These are phyloP conservation scores for Dendrobium nobile DNA, from an alignment of 106 monocot genomes.

Conservation along the genomic window DNA sequence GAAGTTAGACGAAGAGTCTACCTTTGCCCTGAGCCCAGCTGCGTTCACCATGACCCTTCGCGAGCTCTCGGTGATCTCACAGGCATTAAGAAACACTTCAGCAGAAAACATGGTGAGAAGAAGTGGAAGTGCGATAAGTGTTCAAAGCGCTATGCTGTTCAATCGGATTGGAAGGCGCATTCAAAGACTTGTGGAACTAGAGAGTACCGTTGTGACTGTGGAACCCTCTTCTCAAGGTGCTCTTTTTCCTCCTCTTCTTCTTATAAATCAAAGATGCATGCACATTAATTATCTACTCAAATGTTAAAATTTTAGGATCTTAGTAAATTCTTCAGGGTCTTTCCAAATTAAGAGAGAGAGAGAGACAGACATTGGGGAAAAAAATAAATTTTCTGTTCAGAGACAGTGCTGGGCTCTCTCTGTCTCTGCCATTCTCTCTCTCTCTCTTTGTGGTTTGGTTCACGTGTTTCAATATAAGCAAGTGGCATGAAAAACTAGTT, in stretches of 20 bases:
- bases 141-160: slow-evolving; percentile 90
- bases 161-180: slow-evolving; percentile 97
- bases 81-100: slow-evolving; percentile 97
- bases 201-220: slow-evolving; percentile 95
- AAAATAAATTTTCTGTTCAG: background rate
- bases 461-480: slow-evolving; percentile 9
- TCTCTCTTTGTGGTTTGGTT: background rate
- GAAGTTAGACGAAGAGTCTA: slow-evolving; percentile 36
- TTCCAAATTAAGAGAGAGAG: background rate
- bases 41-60: slow-evolving; percentile 90
- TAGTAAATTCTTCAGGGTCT: no score
- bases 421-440: background rate
- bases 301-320: no score
- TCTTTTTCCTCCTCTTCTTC: background rate
- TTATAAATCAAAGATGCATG: background rate
- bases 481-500: background rate
- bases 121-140: slow-evolving; percentile 99
- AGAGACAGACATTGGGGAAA: background rate
- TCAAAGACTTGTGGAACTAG: slow-evolving; percentile 96
- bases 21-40: slow-evolving; percentile 84
- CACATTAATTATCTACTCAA: no score
- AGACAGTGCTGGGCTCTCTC: background rate
- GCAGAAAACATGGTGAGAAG: slow-evolving; percentile 99
- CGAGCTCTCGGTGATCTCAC: slow-evolving; percentile 95
- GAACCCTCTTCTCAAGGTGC: slow-evolving; percentile 96